Evolutionary conservation across 768 basidiomycete genomes (phyloP), one percentile per base, ranked within the genome.

Genomic region (Gloeopeniophorella convolvens): DNA sequence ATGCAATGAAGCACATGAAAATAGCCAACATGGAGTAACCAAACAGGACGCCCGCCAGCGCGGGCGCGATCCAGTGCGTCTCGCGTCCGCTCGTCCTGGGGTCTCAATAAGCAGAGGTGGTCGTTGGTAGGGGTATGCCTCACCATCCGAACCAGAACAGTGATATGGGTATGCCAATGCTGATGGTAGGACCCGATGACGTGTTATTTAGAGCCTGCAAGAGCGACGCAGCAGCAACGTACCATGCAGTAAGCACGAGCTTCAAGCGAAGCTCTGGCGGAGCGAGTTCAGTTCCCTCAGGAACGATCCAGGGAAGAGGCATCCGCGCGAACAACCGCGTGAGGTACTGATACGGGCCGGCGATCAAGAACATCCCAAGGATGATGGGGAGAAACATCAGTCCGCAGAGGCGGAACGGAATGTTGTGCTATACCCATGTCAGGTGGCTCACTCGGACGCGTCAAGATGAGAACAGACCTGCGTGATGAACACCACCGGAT

Each of bases 121-220:
- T 3, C 1, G 9, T 18, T 9, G 4, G 18, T n/a, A 7, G 2
- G 5, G 16, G 12, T 40, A 5, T 21, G 4, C 45, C 61, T 4
- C 31, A 62, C 61, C 61, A 62, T 20, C 57, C 61, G 18, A 62
- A 57, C 61, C 61, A 62, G 36, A 62, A 60, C 10, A 58, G 42
- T 4, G 61, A 62, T 1, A 60, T 46, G 5, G 61, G 59, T 15
- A 62, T 40, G 28, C 45, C 20, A 11, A 50, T 24, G 24, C 59
- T 60, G 23, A 34, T 18, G 32, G 9, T 2, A 24, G 3, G n/a
- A n/a, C n/a, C n/a, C n/a, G n/a, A n/a, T n/a, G n/a, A n/a, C n/a
- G n/a, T n/a, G n/a, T n/a, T n/a, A n/a, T n/a, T n/a, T n/a, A n/a
- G n/a, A n/a, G n/a, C n/a, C n/a, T n/a, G n/a, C n/a, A 13, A 51